Evolutionary conservation across 257 asterid genomes (phyloP).

Genomic region (Fraxinus cuspidata): DNA sequence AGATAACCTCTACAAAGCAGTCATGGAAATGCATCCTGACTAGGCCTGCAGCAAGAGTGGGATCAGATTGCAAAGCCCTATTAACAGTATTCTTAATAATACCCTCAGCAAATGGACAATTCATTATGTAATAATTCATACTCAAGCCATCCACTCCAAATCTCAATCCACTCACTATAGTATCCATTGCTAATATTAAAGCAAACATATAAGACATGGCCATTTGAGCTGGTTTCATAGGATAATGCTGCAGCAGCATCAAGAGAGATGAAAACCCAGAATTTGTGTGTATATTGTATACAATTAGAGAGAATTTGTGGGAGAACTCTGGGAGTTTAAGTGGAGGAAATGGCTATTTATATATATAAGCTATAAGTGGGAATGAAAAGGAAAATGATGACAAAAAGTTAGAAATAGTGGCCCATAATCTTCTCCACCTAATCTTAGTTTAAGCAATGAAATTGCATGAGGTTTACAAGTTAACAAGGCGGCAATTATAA

Average conservation of each 20-base stretch:
- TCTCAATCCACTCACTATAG: conserved; percentile 36
- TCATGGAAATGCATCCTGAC: conserved; percentile 95
- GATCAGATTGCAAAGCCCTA: conserved; percentile 64
- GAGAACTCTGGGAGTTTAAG: not conserved
- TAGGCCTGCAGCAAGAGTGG: conserved; percentile 83
- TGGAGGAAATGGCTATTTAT: not conserved
- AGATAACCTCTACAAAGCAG: conserved; percentile 76
- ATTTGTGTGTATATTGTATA: not conserved
- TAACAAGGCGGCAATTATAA: conserved; percentile 1
- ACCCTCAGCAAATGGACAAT: conserved; percentile 69
- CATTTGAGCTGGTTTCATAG: conserved; percentile 28
- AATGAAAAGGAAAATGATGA: not conserved
- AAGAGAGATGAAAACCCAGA: not conserved
- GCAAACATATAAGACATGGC: conserved; percentile 26
- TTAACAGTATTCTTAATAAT: conserved; percentile 52
- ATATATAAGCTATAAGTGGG: not conserved
- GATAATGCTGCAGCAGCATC: not conserved
- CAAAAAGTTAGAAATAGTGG: conserved; percentile 27
- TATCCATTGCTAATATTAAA: conserved; percentile 33
- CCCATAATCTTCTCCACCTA: conserved; percentile 33
- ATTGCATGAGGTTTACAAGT: conserved; percentile 34
- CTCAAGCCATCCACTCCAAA: conserved; percentile 55
- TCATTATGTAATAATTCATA: conserved; percentile 64
- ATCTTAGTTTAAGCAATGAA: conserved; percentile 19
- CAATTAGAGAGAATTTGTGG: not conserved